phyloP scores from a whole-genome alignment of 805 yeast genomes.

The Teunomyces kruisii region DNA sequence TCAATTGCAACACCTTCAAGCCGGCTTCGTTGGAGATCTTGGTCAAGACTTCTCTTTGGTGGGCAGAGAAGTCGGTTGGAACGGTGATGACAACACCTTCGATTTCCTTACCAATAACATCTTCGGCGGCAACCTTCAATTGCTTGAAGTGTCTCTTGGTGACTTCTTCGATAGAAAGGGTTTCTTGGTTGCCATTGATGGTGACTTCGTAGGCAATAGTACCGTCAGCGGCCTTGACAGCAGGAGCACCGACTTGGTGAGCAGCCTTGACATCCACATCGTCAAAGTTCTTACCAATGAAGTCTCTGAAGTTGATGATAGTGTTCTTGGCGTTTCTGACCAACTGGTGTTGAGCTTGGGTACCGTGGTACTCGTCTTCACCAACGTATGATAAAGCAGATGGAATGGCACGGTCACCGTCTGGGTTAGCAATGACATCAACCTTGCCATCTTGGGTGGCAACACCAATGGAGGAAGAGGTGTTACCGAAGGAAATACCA shows the following conservation, averaged over 20 bases:
- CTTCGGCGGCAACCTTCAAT: slow-evolving; percentile 86
- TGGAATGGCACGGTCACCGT: slow-evolving; percentile 97
- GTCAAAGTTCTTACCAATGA: slow-evolving; percentile 71
- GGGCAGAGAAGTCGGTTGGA: slow-evolving; percentile 82
- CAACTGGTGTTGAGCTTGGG: slow-evolving; percentile 90
- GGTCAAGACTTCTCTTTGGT: slow-evolving; percentile 64
- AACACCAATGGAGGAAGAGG: slow-evolving; percentile 91
- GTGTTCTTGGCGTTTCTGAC: slow-evolving; percentile 89
- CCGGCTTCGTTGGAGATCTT: slow-evolving; percentile 70
- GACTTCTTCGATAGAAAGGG: slow-evolving; percentile 71
- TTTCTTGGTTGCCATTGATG: slow-evolving; percentile 50
- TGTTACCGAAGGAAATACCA: slow-evolving; percentile 96
- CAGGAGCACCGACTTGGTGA: slow-evolving; percentile 57
- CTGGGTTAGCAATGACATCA: slow-evolving; percentile 98
- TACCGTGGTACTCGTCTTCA: slow-evolving; percentile 94
- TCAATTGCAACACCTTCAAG: slow-evolving; percentile 77
- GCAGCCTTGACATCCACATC: slow-evolving; percentile 66
- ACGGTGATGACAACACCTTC: slow-evolving; percentile 86
- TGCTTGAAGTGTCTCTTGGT: slow-evolving; percentile 81
- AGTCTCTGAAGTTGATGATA: slow-evolving; percentile 89
- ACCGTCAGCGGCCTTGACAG: slow-evolving; percentile 58
- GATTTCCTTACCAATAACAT: slow-evolving; percentile 77
- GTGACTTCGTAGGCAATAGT: slow-evolving; percentile 63
- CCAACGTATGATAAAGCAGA: slow-evolving; percentile 90
- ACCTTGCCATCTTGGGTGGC: slow-evolving; percentile 84